Conservation (phyloP, 257 asterid genomes). For the Salvia splendens region DNA sequence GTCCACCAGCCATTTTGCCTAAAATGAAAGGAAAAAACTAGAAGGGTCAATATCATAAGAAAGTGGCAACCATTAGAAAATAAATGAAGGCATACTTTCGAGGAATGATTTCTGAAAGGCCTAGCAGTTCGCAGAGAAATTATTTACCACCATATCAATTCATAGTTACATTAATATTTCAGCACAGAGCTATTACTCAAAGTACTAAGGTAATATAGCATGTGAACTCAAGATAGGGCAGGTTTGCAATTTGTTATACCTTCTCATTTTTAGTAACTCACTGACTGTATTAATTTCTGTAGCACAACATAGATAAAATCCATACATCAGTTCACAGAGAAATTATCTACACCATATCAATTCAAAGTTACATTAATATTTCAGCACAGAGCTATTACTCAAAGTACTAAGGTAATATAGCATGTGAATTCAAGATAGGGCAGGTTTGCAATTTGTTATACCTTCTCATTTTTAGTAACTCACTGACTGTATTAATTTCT, state of each 20-base stretch:
- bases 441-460: background rate
- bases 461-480: slow-evolving; percentile 18
- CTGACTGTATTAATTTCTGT: background rate
- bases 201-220: background rate
- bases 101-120: slow-evolving; percentile 5
- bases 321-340: slow-evolving; percentile 20
- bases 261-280: slow-evolving; percentile 6
- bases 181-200: background rate
- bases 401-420: background rate
- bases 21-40: slow-evolving; percentile 24
- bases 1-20: slow-evolving; percentile 99
- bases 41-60: slow-evolving; percentile 2
- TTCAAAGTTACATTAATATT: slow-evolving; percentile 2
- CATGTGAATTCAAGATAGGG: background rate
- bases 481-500: background rate
- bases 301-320: slow-evolving; percentile 1
- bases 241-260: slow-evolving; percentile 1
- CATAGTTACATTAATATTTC: slow-evolving; percentile 7
- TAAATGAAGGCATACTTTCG: slow-evolving; percentile 1
- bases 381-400: background rate
- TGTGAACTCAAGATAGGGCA: slow-evolving; percentile 3
- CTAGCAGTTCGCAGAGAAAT: slow-evolving; percentile 21
- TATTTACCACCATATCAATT: background rate
- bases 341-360: background rate
- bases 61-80: slow-evolving; percentile 3